Conservation (phyloP, 345 rosid species). For the Melastoma malabathricum region DNA sequence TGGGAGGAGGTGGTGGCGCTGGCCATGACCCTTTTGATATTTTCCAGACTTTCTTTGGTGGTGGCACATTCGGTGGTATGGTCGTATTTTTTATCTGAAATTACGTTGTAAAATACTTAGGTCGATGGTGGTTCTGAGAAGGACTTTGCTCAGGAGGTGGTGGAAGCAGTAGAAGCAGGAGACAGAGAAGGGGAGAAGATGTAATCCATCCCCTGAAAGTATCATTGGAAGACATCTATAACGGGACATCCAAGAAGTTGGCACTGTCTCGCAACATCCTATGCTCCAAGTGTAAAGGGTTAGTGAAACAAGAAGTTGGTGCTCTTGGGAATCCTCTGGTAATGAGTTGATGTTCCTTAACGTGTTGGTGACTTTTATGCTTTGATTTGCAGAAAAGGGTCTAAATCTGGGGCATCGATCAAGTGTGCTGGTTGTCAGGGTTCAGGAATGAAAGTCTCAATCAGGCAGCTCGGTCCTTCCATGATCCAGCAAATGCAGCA, state of each 20-base stretch:
- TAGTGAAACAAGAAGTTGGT: constrained; percentile 8
- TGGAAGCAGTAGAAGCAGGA: constrained; percentile 75
- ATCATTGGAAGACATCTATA: constrained; percentile 70
- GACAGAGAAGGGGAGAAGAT: constrained; percentile 91
- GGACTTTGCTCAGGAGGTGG: constrained; percentile 21
- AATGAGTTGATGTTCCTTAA: not conserved
- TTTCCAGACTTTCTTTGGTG: constrained; percentile 69
- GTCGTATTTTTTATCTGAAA: not conserved
- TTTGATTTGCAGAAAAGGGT: constrained; percentile 40
- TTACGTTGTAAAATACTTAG: not conserved
- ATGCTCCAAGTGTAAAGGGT: constrained; percentile 92
- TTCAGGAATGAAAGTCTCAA: constrained; percentile 60
- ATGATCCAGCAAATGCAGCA: constrained; percentile 82
- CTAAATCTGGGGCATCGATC: constrained; percentile 62
- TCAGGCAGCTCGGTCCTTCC: constrained; percentile 58
- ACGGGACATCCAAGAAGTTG: constrained; percentile 70
- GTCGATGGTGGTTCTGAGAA: not conserved
- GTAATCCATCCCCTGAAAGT: constrained; percentile 82
- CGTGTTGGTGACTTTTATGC: constrained; percentile 2
- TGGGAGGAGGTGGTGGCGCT: constrained; percentile 63
- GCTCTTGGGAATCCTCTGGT: not conserved
- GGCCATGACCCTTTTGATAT: constrained; percentile 72
- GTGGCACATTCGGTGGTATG: constrained; percentile 56
- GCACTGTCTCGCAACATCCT: constrained; percentile 63
- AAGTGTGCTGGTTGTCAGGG: constrained; percentile 66